These are phyloP conservation scores for Sextonia rubra DNA, from an alignment of 164 flowering plant genomes.

Conservation along the genomic window DNA sequence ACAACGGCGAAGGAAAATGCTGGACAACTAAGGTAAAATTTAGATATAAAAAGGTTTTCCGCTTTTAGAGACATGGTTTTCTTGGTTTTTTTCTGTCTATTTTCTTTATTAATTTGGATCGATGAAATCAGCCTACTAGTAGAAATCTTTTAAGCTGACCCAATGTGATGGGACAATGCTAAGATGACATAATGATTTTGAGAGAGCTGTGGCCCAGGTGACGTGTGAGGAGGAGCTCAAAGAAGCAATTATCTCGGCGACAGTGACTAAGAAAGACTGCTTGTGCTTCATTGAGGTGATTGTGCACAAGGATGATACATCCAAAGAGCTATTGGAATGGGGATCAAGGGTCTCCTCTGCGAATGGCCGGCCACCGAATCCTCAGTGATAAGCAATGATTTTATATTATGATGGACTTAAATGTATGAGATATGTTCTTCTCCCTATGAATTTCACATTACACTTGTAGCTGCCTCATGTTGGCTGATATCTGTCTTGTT, in stretches of 20 bases:
- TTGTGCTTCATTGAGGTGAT: conserved; percentile 84
- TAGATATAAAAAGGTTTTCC: neutral
- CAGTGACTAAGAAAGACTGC: conserved; percentile 51
- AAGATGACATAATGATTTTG: neutral
- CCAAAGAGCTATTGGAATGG: conserved; percentile 83
- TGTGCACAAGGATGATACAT: conserved; percentile 78
- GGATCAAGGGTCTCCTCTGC: conserved; percentile 83
- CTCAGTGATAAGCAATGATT: conserved; percentile 33
- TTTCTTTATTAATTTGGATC: no score
- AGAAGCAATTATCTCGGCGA: conserved; percentile 59
- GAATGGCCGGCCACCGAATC: conserved; percentile 76
- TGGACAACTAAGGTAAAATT: conserved; percentile 56
- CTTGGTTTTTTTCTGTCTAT: neutral
- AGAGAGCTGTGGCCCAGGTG: conserved; percentile 35
- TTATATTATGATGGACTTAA: no score
- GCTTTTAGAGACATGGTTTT: neutral
- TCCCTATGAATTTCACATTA: no score
- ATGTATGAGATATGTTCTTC: no score
- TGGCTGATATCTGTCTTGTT: no score
- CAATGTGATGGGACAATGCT: neutral
- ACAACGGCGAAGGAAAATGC: conserved; percentile 68
- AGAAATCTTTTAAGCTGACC: neutral
- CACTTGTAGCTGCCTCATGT: no score
- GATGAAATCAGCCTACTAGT: neutral
- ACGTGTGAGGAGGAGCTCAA: conserved; percentile 56